A percentile compares a stretch with the other conserved stretches of the same genome.
phyloP scores from a whole-genome alignment of 371 early-diverging fungal species.

The Mucor lusitanicus region DNA sequence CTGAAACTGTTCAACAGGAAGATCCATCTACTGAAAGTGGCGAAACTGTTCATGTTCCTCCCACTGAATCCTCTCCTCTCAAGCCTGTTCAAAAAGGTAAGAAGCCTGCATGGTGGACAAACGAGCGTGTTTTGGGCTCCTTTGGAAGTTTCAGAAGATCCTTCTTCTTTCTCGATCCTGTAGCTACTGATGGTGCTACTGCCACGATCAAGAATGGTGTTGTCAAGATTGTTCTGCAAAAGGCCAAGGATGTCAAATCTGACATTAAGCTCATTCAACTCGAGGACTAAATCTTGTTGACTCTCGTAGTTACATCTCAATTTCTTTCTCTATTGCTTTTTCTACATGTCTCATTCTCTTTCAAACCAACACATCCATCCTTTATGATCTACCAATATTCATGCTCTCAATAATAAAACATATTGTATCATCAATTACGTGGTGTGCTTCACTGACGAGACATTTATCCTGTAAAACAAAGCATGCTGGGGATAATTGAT shows the following conservation, averaged over 20 bases:
- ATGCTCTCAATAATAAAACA: background rate
- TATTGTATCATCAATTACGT: no score
- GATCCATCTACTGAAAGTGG: no score
- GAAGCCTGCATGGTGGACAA: constrained; percentile 14
- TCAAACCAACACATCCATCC: no score
- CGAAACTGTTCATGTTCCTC: no score
- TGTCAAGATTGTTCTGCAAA: constrained; percentile 26
- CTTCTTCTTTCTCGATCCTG: constrained; percentile 22
- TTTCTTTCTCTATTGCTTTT: background rate
- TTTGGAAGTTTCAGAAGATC: constrained; percentile 22
- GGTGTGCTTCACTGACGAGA: no score
- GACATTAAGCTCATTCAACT: background rate
- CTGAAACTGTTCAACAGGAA: background rate
- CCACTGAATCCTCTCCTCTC: no score
- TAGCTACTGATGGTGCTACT: constrained; percentile 22
- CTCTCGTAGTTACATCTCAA: background rate
- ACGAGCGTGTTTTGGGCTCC: constrained; percentile 3
- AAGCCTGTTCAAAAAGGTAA: background rate
- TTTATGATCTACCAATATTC: background rate
- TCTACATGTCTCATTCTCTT: background rate
- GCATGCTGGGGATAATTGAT: no score
- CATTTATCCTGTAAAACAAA: no score
- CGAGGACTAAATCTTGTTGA: background rate
- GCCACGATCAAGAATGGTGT: constrained; percentile 30
- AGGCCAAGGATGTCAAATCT: background rate